Evolutionary conservation across 2,329 filamentous ascomycete species (phyloP).

Genomic region (Aspergillus viridinutans): DNA sequence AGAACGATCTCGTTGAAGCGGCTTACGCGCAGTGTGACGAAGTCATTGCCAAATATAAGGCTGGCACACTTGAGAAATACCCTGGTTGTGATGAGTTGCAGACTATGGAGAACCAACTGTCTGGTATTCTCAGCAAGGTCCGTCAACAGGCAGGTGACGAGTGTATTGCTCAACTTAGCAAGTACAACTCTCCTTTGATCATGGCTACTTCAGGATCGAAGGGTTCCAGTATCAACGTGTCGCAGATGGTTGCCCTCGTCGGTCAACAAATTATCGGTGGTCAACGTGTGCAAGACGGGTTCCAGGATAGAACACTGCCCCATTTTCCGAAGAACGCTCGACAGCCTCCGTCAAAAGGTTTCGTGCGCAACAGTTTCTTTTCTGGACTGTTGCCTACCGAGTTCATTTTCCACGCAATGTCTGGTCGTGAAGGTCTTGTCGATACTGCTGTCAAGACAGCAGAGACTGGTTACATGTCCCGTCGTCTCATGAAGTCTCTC

Average conservation of each 20-base stretch:
- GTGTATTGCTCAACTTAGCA: constrained; percentile 85
- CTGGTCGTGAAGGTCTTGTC: constrained; percentile 94
- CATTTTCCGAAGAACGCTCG: constrained; percentile 93
- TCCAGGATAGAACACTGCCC: constrained; percentile 89
- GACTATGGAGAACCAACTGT: constrained; percentile 86
- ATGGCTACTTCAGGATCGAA: constrained; percentile 98
- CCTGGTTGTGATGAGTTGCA: constrained; percentile 87
- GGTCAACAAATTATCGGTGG: constrained; percentile 97
- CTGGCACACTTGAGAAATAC: constrained; percentile 76
- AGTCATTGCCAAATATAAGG: constrained; percentile 76
- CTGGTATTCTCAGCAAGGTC: constrained; percentile 86
- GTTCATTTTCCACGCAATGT: constrained; percentile 98
- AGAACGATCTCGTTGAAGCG: constrained; percentile 68
- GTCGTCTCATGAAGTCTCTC: constrained; percentile 93
- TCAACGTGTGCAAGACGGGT: constrained; percentile 88
- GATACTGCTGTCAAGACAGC: constrained; percentile 99
- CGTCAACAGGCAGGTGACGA: constrained; percentile 86
- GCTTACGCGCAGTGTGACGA: constrained; percentile 79
- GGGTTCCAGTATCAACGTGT: constrained; percentile 95
- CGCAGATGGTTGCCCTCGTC: constrained; percentile 96
- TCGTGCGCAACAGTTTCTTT: constrained; percentile 97
- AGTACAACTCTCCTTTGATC: constrained; percentile 85
- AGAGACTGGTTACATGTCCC: constrained; percentile 98
- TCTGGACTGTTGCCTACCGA: constrained; percentile 84
- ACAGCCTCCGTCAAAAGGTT: constrained; percentile 91